A percentile compares a stretch with the other conserved stretches of the same genome.
These are phyloP conservation scores for Ascobolus immersus DNA, from an alignment of 495 filamentous ascomycete species.

Conservation along the genomic window DNA sequence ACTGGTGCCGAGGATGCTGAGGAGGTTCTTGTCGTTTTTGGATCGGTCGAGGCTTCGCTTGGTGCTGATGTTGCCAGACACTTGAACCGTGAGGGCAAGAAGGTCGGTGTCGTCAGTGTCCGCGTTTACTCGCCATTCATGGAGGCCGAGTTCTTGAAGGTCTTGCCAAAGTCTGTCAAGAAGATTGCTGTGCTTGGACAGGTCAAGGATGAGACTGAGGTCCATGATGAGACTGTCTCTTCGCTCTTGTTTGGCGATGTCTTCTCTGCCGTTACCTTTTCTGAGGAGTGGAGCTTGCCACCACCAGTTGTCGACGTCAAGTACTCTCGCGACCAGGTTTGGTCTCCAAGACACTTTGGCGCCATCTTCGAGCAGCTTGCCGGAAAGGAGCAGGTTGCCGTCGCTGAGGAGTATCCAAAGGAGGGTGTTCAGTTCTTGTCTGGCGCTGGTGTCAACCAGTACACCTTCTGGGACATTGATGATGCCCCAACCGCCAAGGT, in stretches of 20 bases:
- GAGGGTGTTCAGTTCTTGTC: constrained; percentile 14
- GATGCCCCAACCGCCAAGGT: constrained; percentile 39
- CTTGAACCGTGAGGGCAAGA: constrained; percentile 41
- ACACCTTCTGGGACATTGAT: constrained; percentile 82
- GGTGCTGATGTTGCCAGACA: constrained; percentile 55
- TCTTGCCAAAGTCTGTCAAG: constrained; percentile 46
- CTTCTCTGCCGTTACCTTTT: constrained; percentile 57
- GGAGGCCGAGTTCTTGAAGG: constrained; percentile 70
- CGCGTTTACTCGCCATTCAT: constrained; percentile 84
- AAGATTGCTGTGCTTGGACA: constrained; percentile 35
- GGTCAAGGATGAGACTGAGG: constrained; percentile 23
- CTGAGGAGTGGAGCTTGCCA: constrained; percentile 31
- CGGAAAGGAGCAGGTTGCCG: constrained; percentile 14
- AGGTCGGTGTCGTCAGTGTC: constrained; percentile 69
- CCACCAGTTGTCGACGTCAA: constrained; percentile 57
- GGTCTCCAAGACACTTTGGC: constrained; percentile 51
- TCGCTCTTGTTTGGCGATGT: constrained; percentile 79
- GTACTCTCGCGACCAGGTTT: constrained; percentile 54
- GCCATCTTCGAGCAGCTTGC: constrained; percentile 35
- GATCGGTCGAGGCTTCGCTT: constrained; percentile 67
- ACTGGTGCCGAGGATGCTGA: constrained; percentile 55
- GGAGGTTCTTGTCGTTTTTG: constrained; percentile 70
- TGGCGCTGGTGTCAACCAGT: constrained; percentile 38
- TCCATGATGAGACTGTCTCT: constrained; percentile 42
- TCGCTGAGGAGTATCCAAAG: constrained; percentile 17